Base-by-base conservation (phyloP, 345 rosid species). In the Heritiera fomes region DNA sequence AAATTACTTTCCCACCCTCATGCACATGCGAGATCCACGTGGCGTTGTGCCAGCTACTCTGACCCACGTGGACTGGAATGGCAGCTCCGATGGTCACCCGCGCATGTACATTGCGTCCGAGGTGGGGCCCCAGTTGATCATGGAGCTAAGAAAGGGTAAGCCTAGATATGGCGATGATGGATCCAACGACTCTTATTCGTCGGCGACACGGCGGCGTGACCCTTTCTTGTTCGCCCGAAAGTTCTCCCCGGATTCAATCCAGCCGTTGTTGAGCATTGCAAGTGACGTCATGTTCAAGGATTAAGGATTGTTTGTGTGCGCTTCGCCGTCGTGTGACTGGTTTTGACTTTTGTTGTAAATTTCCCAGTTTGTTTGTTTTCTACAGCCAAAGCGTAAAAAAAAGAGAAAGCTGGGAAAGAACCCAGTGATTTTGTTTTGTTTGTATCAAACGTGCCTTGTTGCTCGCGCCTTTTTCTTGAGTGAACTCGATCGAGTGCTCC, bases 11-110 rank as follows among this genome's bases (percentile, higher is more conserved):
- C 86, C 97, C 49, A 91, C 98, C 73, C 91, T 93, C 20, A 2
- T 95, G 23, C 82, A 86, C 80, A 85, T 90, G 93, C 55, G 47
- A 71, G 92, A 90, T 63, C 92, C 91, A 28, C 81, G 86, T 52
- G 92, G 94, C 5, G 59, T 84, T 40, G 86, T 90, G 46, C 87
- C 93, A 0, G 90, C 91, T 3, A 91, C 98, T 40, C 85, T 95
- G 17, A 95, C 98, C 1, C 93, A 91, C 86, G 94, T 93, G 85
- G 93, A 93, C 82, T 91, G 95, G 97, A 83, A 75, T 34, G 81
- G 87, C 1, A 79, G 82, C 49, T 46, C 0, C 1, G 90, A 77
- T 28, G 95, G 98, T 14, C 98, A 95, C 79, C 98, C 97, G 13
- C 78, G 91, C 60, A 85, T 81, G 86, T 90, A 89, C 77, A 60